A percentile compares a stretch with the other conserved stretches of the same genome.
phyloP scores from a whole-genome alignment of 768 basidiomycete species.

The Chalciporus pseudorubinellus region DNA sequence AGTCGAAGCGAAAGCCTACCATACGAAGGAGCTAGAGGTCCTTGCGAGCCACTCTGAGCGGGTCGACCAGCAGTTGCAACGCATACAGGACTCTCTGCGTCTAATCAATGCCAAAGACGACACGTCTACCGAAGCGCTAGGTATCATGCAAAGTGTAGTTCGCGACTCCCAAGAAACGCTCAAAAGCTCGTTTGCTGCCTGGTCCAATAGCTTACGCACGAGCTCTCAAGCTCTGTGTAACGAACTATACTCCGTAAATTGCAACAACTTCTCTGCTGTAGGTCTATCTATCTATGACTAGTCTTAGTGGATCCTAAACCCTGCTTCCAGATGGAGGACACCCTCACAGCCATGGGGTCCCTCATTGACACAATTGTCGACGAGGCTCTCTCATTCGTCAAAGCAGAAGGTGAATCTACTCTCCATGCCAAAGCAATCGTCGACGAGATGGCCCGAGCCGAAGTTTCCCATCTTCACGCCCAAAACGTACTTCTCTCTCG shows the following conservation, averaged over 20 bases:
- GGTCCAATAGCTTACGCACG: slow-evolving; percentile 52
- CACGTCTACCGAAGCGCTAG: slow-evolving; percentile 51
- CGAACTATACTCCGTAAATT: slow-evolving; percentile 43
- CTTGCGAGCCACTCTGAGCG: slow-evolving; percentile 49
- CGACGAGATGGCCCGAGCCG: slow-evolving; percentile 44
- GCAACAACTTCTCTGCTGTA: slow-evolving; percentile 46
- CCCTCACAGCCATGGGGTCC: slow-evolving; percentile 55
- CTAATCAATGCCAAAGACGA: slow-evolving; percentile 56
- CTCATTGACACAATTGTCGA: slow-evolving; percentile 59
- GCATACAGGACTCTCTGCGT: slow-evolving; percentile 49
- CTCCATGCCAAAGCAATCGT: slow-evolving; percentile 48
- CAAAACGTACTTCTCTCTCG: slow-evolving; percentile 67
- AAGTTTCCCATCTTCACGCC: slow-evolving; percentile 59
- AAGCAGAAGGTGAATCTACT: slow-evolving; percentile 51
- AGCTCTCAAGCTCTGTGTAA: slow-evolving; percentile 48
- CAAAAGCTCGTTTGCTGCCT: slow-evolving; percentile 49
- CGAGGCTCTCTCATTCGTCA: slow-evolving; percentile 57
- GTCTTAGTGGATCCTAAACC: slow-evolving; percentile 4
- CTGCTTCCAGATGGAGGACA: slow-evolving; percentile 47
- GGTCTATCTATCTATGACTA: slow-evolving; percentile 19
- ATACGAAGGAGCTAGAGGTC: slow-evolving; percentile 53
- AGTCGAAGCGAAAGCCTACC: slow-evolving; percentile 54
- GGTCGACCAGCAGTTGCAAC: slow-evolving; percentile 57
- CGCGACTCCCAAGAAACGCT: slow-evolving; percentile 54
- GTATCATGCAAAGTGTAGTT: slow-evolving; percentile 45